A percentile compares a stretch with the other conserved stretches of the same genome.
Conservation (phyloP, 169 alveolate genomes). For the Eimeria brunetti region DNA sequence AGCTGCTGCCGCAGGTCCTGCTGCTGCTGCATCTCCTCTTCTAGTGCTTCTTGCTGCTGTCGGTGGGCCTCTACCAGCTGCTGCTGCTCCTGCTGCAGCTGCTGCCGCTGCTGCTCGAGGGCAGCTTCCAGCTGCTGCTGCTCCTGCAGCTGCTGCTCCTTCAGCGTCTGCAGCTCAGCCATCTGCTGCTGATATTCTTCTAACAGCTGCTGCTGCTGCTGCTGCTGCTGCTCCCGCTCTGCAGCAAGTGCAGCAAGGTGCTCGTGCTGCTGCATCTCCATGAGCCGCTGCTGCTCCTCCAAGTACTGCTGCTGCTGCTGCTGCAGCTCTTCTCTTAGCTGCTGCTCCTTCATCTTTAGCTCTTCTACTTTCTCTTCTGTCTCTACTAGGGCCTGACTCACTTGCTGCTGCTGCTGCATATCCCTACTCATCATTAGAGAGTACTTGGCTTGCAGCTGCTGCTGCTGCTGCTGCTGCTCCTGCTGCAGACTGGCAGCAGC, state of each 20-base stretch:
- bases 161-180: background rate
- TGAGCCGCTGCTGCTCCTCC: constrained; percentile 18
- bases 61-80: constrained; percentile 30
- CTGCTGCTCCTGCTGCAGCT: constrained; percentile 57
- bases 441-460: background rate
- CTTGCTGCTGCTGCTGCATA: constrained; percentile 35
- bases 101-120: constrained; percentile 42
- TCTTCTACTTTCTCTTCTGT: background rate
- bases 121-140: constrained; percentile 27
- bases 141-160: constrained; percentile 32
- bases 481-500: constrained; percentile 46
- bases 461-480: constrained; percentile 60
- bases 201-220: constrained; percentile 33
- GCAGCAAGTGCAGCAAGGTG: background rate
- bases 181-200: constrained; percentile 19
- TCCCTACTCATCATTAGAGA: background rate
- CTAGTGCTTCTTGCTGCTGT: constrained; percentile 35
- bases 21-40: constrained; percentile 51
- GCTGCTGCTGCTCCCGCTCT: constrained; percentile 9
- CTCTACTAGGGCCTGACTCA: background rate
- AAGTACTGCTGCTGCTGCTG: background rate
- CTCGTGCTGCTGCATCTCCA: constrained; percentile 35
- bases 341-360: background rate
- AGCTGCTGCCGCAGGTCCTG: constrained; percentile 52
- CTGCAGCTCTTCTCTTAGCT: background rate